A percentile compares a stretch with the other conserved stretches of the same genome.
These are phyloP conservation scores for Fusarium burgessii DNA, from an alignment of 2,329 filamentous ascomycete species.

Conservation along the genomic window DNA sequence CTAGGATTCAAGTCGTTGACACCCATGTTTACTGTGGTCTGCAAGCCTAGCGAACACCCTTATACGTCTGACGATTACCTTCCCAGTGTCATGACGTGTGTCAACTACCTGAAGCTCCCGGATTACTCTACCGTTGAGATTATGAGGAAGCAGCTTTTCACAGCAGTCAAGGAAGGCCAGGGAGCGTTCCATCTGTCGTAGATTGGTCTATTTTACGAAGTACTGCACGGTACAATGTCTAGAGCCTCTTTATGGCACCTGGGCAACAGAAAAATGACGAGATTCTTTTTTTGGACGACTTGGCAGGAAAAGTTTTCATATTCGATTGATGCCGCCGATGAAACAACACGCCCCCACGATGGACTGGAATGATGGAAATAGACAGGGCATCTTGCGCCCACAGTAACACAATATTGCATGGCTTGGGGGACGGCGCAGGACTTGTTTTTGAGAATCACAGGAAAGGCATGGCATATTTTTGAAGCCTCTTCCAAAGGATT, in stretches of 20 bases:
- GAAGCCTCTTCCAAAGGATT: constrained; percentile 20
- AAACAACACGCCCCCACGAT: constrained; percentile 39
- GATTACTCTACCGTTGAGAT: constrained; percentile 86
- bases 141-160: constrained; percentile 81
- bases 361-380: constrained; percentile 45
- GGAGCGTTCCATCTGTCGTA: constrained; percentile 97
- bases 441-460: constrained; percentile 35
- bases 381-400: constrained; percentile 35
- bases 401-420: constrained; percentile 44
- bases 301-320: constrained; percentile 36
- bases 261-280: constrained; percentile 13
- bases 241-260: neutral
- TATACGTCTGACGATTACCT: constrained; percentile 96
- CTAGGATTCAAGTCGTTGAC: constrained; percentile 95
- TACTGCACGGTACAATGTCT: constrained; percentile 5
- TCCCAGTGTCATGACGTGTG: constrained; percentile 99
- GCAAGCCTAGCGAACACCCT: constrained; percentile 96
- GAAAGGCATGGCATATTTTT: constrained; percentile 33
- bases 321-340: constrained; percentile 41
- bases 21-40: constrained; percentile 98
- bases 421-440: constrained; percentile 43
- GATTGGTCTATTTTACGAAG: constrained; percentile 18
- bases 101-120: constrained; percentile 98
- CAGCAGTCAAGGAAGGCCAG: constrained; percentile 94
- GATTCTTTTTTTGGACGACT: constrained; percentile 27